Evolutionary conservation across 176 grass and related monocot genomes (phyloP).

Genomic region (Hordeum marinum): DNA sequence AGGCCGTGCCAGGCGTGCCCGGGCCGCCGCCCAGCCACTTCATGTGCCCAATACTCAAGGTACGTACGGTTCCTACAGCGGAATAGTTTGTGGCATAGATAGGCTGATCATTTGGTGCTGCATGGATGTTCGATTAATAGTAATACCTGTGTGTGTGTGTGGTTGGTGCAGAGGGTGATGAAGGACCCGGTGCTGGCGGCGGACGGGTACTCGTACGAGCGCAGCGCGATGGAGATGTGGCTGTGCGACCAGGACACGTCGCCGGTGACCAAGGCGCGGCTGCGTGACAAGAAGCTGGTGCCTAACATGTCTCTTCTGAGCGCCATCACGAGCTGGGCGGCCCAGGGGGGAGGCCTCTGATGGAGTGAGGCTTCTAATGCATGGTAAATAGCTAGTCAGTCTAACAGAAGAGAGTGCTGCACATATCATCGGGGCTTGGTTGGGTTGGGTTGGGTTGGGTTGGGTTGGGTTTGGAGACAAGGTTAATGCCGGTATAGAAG

Average conservation of each 20-base stretch:
- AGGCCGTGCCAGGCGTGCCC: neutral
- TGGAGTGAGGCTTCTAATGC: neutral
- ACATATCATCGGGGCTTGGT: neutral
- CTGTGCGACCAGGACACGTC: conserved; percentile 37
- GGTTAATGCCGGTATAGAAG: neutral
- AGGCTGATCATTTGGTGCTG: neutral
- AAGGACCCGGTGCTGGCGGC: conserved; percentile 62
- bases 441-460: neutral
- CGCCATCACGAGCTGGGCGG: conserved; percentile 34
- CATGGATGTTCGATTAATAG: neutral
- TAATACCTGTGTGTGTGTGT: neutral
- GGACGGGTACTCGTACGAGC: conserved; percentile 77
- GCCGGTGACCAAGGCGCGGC: conserved; percentile 21
- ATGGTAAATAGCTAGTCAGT: neutral
- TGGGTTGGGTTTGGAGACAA: neutral
- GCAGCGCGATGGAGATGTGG: conserved; percentile 51
- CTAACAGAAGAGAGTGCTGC: neutral
- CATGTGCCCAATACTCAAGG: conserved; percentile 78
- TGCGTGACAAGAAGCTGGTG: conserved; percentile 37
- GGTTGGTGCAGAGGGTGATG: conserved; percentile 53
- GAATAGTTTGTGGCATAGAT: neutral
- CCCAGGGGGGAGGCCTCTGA: neutral
- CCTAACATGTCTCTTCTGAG: conserved; percentile 28
- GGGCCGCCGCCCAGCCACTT: conserved; percentile 62
- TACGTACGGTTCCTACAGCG: neutral